Percentiles rank a stretch among this genome's conserved stretches.
Conservation (phyloP, 2,329 filamentous ascomycete genomes). For the Apiospora phragmitis region DNA sequence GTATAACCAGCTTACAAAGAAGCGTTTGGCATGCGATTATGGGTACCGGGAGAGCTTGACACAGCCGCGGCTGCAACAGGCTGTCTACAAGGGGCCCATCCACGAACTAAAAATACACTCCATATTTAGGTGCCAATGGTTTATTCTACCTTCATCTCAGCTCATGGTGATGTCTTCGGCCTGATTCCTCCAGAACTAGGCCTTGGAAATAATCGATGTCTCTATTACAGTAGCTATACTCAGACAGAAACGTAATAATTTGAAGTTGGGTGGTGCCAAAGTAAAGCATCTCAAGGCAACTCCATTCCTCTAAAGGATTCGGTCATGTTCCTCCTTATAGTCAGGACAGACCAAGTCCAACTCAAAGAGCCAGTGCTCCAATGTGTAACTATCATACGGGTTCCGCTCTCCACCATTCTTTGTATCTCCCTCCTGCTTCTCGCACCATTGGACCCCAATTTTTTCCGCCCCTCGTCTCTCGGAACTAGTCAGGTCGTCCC, state of each 20-base stretch:
- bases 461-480: constrained; percentile 3
- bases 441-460: constrained; percentile 9
- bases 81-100: background rate
- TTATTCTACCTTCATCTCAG: too few species aligned
- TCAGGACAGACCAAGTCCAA: constrained; percentile 5
- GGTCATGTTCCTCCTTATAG: too few species aligned
- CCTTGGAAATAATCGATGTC: too few species aligned
- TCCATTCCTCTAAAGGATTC: too few species aligned
- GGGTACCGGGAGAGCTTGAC: constrained; percentile 13
- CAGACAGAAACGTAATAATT: too few species aligned
- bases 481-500: background rate
- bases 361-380: constrained; percentile 1
- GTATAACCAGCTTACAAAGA: constrained; percentile 17
- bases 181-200: too few species aligned
- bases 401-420: background rate
- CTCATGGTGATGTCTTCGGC: too few species aligned
- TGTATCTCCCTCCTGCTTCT: background rate
- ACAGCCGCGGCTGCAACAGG: constrained; percentile 8
- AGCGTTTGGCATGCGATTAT: constrained; percentile 18
- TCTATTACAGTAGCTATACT: too few species aligned
- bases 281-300: too few species aligned
- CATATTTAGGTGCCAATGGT: too few species aligned
- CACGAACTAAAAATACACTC: constrained; percentile 3
- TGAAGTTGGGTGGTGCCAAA: too few species aligned
- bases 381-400: background rate